Base-by-base conservation (phyloP, 139 green algal genomes). In the Tetraselmis chui region DNA sequence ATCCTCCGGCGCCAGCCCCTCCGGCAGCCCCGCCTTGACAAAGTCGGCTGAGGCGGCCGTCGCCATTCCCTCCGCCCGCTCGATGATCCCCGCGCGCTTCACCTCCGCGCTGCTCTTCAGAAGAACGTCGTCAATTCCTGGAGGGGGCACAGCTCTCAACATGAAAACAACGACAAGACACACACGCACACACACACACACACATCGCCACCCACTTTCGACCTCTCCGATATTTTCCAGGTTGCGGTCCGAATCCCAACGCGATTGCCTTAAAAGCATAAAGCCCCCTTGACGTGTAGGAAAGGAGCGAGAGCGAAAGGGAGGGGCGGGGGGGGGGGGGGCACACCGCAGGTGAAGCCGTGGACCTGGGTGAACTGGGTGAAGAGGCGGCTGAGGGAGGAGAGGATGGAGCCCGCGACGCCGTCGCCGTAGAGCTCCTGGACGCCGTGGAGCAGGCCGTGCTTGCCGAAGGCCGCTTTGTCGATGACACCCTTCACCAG, bases 381-480 rank as follows among this genome's bases (percentile, higher is more conserved):
- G 84, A 98, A 93, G 22, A 99, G 92, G 30, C 96, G 90, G 59
- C 86, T 92, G 24, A 99, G 89, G 0, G 88, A 85, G 67, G 88
- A 93, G 1, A 98, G 90, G 31, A 99, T 77, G 28, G 85, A 79
- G 5, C 94, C 97, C 1, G 95, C 96, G 1, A 87, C 84, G 5
- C 85, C 75, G 76, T 90, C 81, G 45, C 95, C 95, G 87, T 99
- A 99, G 76, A 99, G 87, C 89, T 98, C 95, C 88, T 98, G 59
- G 59, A n/a, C 59, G 77, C 92, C 88, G 87, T 99, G 96, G 75
- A 99, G 90, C 28, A 99, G 89, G 26, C 97, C 97, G 86, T 92
- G 94, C 85, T 95, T 97, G 32, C 94, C 96, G 83, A 97, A 99
- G 80, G 91, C 84, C 1, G 92, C 91, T 91, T 99, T 99, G 92